These are phyloP conservation scores for Cladosporium sp. DNA, from an alignment of 2,329 filamentous ascomycete genomes.

Conservation along the genomic window DNA sequence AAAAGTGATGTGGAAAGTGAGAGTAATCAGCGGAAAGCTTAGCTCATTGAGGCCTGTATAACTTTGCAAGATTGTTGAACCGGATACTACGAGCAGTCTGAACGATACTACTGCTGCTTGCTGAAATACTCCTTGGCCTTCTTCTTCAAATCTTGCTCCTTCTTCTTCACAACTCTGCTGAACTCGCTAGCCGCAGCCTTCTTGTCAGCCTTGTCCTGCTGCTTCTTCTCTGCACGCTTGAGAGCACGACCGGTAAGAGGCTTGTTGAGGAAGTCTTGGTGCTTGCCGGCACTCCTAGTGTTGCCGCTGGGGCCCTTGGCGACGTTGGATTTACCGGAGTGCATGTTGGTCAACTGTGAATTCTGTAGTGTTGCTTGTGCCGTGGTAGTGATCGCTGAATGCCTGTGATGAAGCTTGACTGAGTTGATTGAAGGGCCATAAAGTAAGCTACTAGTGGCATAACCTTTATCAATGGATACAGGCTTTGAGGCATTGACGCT, in stretches of 20 bases:
- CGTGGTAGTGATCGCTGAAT: neutral
- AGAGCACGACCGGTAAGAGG: conserved; percentile 14
- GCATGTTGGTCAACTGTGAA: conserved; percentile 3
- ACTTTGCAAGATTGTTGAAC: too few relatives aligned
- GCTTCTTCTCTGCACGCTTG: conserved; percentile 11
- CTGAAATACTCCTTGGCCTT: conserved; percentile 13
- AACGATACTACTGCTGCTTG: neutral
- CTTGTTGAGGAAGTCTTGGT: conserved; percentile 17
- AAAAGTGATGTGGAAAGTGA: neutral
- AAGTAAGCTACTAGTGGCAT: neutral
- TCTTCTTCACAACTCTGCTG: conserved; percentile 9
- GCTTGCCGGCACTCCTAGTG: conserved; percentile 1
- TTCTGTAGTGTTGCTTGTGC: neutral
- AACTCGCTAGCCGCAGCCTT: neutral
- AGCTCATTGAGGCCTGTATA: too few relatives aligned
- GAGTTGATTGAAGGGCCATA: neutral
- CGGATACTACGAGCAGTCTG: too few relatives aligned
- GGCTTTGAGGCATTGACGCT: neutral
- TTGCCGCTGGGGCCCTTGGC: conserved; percentile 5
- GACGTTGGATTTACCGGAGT: conserved; percentile 11
- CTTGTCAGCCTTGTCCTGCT: conserved; percentile 14
- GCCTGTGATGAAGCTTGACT: neutral
- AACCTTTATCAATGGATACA: neutral
- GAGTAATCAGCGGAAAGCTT: neutral
- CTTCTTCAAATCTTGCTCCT: conserved; percentile 14